phyloP scores from a whole-genome alignment of 2,329 filamentous ascomycete species.

The Neurospora sp. region DNA sequence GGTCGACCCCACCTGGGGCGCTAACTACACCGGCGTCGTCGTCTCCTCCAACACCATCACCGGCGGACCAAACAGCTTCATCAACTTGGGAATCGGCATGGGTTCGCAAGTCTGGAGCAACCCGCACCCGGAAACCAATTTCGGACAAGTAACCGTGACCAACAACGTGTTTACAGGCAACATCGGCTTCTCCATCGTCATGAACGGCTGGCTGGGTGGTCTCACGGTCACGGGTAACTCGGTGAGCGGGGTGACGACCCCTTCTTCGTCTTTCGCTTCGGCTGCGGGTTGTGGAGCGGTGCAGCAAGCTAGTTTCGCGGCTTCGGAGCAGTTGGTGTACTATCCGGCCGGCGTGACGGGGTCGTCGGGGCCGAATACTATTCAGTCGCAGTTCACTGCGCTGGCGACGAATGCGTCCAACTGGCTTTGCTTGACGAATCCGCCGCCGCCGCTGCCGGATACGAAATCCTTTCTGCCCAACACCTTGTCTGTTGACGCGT shows the following conservation, averaged over 20 bases:
- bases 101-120: slow-evolving; percentile 18
- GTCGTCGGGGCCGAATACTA: slow-evolving; percentile 2
- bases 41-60: slow-evolving; percentile 17
- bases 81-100: slow-evolving; percentile 19
- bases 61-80: slow-evolving; percentile 10
- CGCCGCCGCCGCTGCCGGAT: slow-evolving; percentile 14
- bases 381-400: slow-evolving; percentile 16
- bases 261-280: slow-evolving; percentile 15
- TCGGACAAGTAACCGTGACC: slow-evolving; percentile 12
- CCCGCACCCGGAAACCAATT: slow-evolving; percentile 10
- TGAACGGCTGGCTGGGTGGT: slow-evolving; percentile 19
- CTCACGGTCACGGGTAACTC: slow-evolving; percentile 16
- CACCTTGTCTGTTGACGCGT: slow-evolving; percentile 12
- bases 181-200: slow-evolving; percentile 17
- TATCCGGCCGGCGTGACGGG: slow-evolving; percentile 14
- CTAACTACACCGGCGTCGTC: slow-evolving; percentile 16
- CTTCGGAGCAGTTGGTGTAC: slow-evolving; percentile 16
- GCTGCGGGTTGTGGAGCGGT: slow-evolving; percentile 11
- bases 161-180: slow-evolving; percentile 13
- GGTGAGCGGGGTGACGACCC: slow-evolving; percentile 11
- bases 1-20: slow-evolving; percentile 16
- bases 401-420: slow-evolving; percentile 16
- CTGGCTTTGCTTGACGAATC: slow-evolving; percentile 17
- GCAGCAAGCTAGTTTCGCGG: slow-evolving; percentile 14
- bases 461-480: slow-evolving; percentile 10